Evolutionary conservation across 2,329 filamentous ascomycete species (phyloP).

Genomic region (Fusarium sp.): DNA sequence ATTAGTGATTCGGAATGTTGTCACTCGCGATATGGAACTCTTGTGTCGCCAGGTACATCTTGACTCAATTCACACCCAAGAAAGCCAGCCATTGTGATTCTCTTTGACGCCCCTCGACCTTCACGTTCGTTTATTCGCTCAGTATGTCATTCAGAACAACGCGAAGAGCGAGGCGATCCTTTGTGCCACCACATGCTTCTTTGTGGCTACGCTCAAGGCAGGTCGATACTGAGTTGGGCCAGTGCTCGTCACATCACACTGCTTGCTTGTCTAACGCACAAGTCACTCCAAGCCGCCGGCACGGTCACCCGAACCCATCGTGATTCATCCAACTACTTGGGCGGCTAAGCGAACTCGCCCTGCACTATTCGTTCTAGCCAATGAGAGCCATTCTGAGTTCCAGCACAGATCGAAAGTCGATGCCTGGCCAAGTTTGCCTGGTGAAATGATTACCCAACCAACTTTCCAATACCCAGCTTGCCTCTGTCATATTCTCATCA

Average conservation of each 20-base stretch:
- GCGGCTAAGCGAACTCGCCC: neutral
- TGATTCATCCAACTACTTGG: neutral
- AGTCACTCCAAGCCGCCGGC: too few relatives aligned
- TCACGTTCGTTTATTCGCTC: neutral
- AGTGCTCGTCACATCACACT: neutral
- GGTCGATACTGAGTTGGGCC: neutral
- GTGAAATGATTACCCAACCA: neutral
- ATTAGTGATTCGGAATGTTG: neutral
- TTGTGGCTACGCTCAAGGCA: neutral
- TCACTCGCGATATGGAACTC: neutral
- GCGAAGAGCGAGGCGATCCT: neutral
- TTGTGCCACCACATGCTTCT: neutral
- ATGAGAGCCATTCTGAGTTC: neutral
- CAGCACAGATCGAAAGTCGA: neutral
- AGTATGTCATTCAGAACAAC: neutral
- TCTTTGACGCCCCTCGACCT: neutral
- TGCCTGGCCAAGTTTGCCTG: neutral
- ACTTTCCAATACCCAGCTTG: neutral
- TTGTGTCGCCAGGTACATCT: neutral
- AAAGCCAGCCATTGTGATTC: neutral
- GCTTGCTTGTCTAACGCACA: neutral
- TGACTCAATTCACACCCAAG: neutral
- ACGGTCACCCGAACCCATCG: too few relatives aligned
- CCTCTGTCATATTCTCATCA: neutral
- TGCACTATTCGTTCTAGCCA: neutral